Evolutionary conservation across 2,329 filamentous ascomycete genomes (phyloP), one percentile per base, ranked within the genome.

Genomic region (Nannizziopsis arthrosporioides): DNA sequence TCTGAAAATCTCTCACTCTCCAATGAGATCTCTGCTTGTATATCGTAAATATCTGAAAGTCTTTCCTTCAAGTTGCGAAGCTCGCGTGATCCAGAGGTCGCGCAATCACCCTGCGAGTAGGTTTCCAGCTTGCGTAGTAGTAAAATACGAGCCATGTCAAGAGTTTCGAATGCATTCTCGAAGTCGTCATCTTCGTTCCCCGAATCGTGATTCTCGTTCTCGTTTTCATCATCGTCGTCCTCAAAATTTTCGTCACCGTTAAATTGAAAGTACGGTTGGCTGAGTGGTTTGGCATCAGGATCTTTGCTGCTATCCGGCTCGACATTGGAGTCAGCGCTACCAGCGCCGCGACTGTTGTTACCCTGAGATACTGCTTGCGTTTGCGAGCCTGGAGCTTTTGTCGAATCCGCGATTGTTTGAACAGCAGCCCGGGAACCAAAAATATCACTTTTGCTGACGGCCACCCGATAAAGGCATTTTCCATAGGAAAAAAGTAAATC

Each of bases 401-500:
- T 75, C 50, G 61, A 72, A 70, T 67, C 80, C 67, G 60, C 75
- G 69, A 62, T 77, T 65, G 73, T 70, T 39, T 74, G 73, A 1
- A 74, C 70, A 11, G 77, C 75, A 15, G 89, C 84, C 60, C 84
- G 84, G 31, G 84, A 85, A 49, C 92, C 92, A 32, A 98, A 74
- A 18, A 98, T 89, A 61, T 96, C 89, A 62, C 88, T 95, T 67
- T 94, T 94, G 64, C 80, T 82, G 64, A 96, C 85, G 27, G 89
- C 92, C 51, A 96, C 84, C 65, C 89, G 89, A 74, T 94, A 96
- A 15, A 98, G 72, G 49, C 87, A 87, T 62, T 90, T 85, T 11
- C 92, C 92, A 67, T 98, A 98, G 54, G 88, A 78, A 66, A 94
- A 98, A 15, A 96, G 78, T 41, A 98, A 78, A 63, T 96, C 90